Conservation (phyloP, 2,329 filamentous ascomycete species). For the Myriosclerotinia duriaeana region DNA sequence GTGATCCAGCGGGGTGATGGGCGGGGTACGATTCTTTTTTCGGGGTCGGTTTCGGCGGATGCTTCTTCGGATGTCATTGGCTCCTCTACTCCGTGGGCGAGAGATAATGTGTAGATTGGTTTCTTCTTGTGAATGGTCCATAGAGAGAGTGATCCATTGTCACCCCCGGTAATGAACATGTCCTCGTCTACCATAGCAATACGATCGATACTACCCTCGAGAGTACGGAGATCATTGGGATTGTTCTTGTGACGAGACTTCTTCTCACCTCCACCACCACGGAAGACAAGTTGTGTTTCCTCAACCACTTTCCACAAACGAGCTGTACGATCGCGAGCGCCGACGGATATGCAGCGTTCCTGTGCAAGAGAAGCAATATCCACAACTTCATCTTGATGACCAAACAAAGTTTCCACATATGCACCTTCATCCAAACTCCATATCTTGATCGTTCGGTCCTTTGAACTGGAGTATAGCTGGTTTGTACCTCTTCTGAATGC, state of each 20-base stretch:
- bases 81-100: constrained; percentile 83
- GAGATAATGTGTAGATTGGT: constrained; percentile 73
- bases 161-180: constrained; percentile 88
- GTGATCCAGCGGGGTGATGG: constrained; percentile 86
- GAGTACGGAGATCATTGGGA: constrained; percentile 45
- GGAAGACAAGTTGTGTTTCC: constrained; percentile 92
- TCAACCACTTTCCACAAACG: constrained; percentile 95
- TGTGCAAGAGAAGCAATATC: constrained; percentile 80
- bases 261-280: constrained; percentile 70
- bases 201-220: constrained; percentile 86
- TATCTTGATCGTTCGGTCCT: constrained; percentile 90
- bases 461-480: constrained; percentile 86
- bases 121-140: constrained; percentile 97
- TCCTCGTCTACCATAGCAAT: constrained; percentile 86
- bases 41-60: constrained; percentile 69
- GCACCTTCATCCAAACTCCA: constrained; percentile 91
- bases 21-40: constrained; percentile 57
- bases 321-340: constrained; percentile 86
- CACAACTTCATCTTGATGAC: constrained; percentile 87
- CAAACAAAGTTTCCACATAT: constrained; percentile 93
- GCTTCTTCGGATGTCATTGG: constrained; percentile 65
- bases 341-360: constrained; percentile 88
- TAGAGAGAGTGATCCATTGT: constrained; percentile 82
- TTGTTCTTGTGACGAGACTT: constrained; percentile 44
- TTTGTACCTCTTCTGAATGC: constrained; percentile 86